These are phyloP conservation scores for Anaeromyces robustus DNA, from an alignment of 192 early-diverging fungal species.

Conservation along the genomic window DNA sequence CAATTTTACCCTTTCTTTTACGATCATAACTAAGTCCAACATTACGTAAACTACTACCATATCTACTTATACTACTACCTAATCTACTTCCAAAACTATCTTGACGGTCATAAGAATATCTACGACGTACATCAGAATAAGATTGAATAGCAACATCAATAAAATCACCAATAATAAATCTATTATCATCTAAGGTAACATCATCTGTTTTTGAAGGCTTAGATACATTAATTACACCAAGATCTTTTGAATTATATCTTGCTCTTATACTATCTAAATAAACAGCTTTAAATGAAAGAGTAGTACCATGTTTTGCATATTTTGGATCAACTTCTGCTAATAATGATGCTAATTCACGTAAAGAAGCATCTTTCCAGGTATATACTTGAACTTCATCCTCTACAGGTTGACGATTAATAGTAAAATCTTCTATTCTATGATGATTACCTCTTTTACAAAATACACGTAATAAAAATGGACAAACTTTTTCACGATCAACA, in stretches of 20 bases:
- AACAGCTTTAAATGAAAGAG: slow-evolving; percentile 26
- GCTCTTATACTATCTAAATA: slow-evolving; percentile 21
- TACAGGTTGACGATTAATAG: slow-evolving; percentile 14
- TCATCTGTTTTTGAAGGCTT: slow-evolving; percentile 15
- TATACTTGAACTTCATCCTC: slow-evolving; percentile 30
- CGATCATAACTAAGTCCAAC: background rate
- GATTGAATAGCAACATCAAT: slow-evolving; percentile 29
- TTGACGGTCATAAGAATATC: background rate
- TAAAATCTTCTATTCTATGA: slow-evolving; percentile 17
- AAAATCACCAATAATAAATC: slow-evolving; percentile 42
- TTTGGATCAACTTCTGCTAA: slow-evolving; percentile 22
- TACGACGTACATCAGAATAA: background rate
- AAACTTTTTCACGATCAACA: slow-evolving; percentile 2
- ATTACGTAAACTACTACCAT: background rate
- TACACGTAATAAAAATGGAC: slow-evolving; percentile 39
- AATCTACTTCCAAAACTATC: background rate
- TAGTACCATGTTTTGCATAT: slow-evolving; percentile 16
- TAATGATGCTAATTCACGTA: slow-evolving; percentile 37
- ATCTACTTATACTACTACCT: background rate
- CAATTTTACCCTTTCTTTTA: background rate
- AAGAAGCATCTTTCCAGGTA: slow-evolving; percentile 46
- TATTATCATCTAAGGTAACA: slow-evolving; percentile 27
- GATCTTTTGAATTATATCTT: slow-evolving; percentile 15
- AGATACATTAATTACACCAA: slow-evolving; percentile 21
- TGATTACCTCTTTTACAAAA: slow-evolving; percentile 21